Conservation (phyloP, 495 filamentous ascomycete species). For the Aspergillus indologenus region DNA sequence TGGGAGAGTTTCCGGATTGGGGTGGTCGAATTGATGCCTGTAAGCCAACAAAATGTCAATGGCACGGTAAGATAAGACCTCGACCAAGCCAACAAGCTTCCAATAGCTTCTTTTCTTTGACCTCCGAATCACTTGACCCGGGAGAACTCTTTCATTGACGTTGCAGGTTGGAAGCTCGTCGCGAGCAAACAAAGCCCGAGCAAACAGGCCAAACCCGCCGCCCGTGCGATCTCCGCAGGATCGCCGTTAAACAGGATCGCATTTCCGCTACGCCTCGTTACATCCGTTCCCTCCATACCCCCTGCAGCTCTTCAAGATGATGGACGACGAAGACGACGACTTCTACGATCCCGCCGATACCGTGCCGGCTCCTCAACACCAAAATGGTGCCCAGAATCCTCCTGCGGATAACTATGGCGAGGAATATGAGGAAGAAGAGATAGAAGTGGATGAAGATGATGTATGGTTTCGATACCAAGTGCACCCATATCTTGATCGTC, state of each 20-base stretch:
- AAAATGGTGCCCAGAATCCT: conserved; percentile 25
- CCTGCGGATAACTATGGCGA: conserved; percentile 56
- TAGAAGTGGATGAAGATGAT: conserved; percentile 62
- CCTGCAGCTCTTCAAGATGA: conserved; percentile 22
- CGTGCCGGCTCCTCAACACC: conserved; percentile 29
- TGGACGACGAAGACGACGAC: conserved; percentile 55
- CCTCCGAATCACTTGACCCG: background rate
- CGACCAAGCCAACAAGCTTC: background rate
- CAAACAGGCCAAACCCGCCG: conserved; percentile 39
- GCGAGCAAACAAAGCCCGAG: conserved; percentile 9
- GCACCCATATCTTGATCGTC: too few relatives aligned
- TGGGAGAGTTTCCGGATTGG: background rate
- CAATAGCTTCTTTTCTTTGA: background rate
- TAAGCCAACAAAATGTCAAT: background rate
- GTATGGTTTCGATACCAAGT: conserved; percentile 45
- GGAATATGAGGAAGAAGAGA: conserved; percentile 73
- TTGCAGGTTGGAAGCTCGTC: background rate
- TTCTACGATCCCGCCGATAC: conserved; percentile 51
- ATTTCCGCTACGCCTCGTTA: conserved; percentile 20
- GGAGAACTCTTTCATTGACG: background rate
- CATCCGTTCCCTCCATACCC: conserved; percentile 18
- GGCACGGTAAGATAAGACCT: background rate
- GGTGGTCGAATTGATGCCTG: background rate
- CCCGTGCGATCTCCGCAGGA: conserved; percentile 15
- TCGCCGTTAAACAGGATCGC: conserved; percentile 15